These are phyloP conservation scores for Pseudisothecium myosuroides DNA, from an alignment of 225 moss, liverwort and hornwort genomes.

Conservation along the genomic window DNA sequence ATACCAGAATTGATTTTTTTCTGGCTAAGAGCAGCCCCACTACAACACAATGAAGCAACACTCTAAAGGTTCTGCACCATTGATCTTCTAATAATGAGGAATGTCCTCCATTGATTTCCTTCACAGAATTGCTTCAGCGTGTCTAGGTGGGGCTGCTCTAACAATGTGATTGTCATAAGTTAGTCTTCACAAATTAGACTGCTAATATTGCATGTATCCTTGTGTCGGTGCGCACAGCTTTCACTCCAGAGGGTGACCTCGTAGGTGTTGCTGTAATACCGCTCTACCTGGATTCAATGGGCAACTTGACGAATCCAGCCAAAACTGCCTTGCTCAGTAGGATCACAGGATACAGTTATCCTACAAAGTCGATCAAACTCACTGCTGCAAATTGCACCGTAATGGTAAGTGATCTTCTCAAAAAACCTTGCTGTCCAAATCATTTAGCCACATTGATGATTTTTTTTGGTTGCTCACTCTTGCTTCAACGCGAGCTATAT, in stretches of 20 bases:
- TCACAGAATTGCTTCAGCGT: too few relatives aligned
- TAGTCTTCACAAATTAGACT: neutral
- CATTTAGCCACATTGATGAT: neutral
- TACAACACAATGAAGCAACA: too few relatives aligned
- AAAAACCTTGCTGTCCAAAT: neutral
- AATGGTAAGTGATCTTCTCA: neutral
- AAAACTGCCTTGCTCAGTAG: neutral
- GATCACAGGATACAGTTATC: neutral
- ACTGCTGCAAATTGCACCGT: neutral
- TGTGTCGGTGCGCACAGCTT: neutral
- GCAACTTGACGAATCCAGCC: neutral
- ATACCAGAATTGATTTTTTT: neutral
- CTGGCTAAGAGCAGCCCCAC: too few relatives aligned
- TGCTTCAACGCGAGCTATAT: neutral
- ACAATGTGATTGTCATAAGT: neutral
- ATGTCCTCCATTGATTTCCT: too few relatives aligned
- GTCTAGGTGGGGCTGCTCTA: too few relatives aligned
- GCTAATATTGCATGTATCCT: neutral
- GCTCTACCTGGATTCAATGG: neutral
- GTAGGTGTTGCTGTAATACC: neutral
- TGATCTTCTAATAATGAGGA: too few relatives aligned
- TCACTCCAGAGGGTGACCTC: neutral
- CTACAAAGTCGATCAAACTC: neutral
- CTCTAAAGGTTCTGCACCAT: too few relatives aligned
- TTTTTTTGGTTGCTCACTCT: neutral